These are phyloP conservation scores for Smittium mucronatum DNA, from an alignment of 371 early-diverging fungal genomes.

Conservation along the genomic window DNA sequence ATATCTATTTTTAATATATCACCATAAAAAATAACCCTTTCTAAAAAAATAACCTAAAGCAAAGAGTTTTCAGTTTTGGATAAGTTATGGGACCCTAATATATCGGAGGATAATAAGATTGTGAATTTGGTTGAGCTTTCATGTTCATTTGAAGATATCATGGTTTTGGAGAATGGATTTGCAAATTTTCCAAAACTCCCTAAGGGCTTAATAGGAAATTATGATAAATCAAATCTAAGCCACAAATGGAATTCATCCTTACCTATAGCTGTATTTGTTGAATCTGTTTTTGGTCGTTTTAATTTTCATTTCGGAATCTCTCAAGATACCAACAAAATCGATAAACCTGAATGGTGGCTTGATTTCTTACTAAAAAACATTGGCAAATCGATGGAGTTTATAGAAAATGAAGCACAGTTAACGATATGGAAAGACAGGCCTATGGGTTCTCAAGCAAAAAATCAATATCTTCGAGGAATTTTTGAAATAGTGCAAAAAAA, in stretches of 20 bases:
- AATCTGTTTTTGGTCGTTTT: conserved; percentile 45
- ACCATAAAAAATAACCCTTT: background rate
- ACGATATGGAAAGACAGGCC: conserved; percentile 35
- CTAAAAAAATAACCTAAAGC: background rate
- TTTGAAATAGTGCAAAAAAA: conserved; percentile 48
- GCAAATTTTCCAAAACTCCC: background rate
- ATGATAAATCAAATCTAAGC: background rate
- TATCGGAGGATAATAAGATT: background rate
- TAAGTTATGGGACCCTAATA: background rate
- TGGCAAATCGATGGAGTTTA: conserved; percentile 45
- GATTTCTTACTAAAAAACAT: conserved; percentile 47
- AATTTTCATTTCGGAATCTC: conserved; percentile 65
- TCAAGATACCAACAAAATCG: conserved; percentile 62
- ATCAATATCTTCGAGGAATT: conserved; percentile 53
- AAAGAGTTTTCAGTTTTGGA: background rate
- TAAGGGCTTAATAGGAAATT: background rate
- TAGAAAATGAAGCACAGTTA: conserved; percentile 40
- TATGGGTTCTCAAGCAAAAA: conserved; percentile 38
- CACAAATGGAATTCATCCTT: background rate
- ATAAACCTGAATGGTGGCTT: conserved; percentile 83
- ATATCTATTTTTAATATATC: background rate
- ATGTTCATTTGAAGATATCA: background rate
- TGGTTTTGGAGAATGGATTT: background rate
- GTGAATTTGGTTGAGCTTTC: background rate
- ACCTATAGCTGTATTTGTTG: conserved; percentile 11